Evolutionary conservation across 768 basidiomycete genomes (phyloP), one percentile per base, ranked within the genome.

Genomic region (Postia placenta): DNA sequence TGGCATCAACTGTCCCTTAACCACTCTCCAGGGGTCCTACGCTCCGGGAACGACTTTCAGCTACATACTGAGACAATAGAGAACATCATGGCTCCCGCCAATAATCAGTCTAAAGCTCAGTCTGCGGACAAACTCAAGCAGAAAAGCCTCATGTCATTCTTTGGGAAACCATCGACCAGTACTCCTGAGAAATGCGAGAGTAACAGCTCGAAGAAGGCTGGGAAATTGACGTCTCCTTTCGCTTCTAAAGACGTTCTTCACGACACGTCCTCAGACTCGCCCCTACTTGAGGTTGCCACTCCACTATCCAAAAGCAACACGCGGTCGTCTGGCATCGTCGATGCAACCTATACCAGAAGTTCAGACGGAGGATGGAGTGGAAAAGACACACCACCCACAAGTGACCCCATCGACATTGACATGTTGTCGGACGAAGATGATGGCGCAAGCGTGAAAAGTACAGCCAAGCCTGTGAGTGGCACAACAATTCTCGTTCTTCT

Each of bases 371-470:
- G 67, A 17, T 72, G 70, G 44, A 83, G 73, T 54, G 47, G 58
- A 35, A 69, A 67, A 24, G 74, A 77, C 14, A 87, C 85, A 2
- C 87, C 88, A 23, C 87, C 87, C 0, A 86, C 86, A 2, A 90
- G 87, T 54, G 86, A 90, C 49, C 72, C 78, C 24, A 77, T 89
- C 49, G 87, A 91, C 55, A 75, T 90, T 9, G 87, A 89, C 60
- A 82, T 87, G 80, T 54, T 81, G 42, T 73, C 72, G 6, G 75
- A 64, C 1, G 77, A 72, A 11, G 76, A 75, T 36, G 75, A 74
- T 19, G 67, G 70, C 22, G 60, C 63, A 17, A 45, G 26, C 5
- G 43, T 17, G 11, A 43, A 47, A 38, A 57, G 50, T n/a, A 17
- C 38, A 6, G 37, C 44, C 14, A 52, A 50, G 42, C 25, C 49